Conservation (phyloP, 306 rosid genomes). For the Cucurbita argyrosperma region DNA sequence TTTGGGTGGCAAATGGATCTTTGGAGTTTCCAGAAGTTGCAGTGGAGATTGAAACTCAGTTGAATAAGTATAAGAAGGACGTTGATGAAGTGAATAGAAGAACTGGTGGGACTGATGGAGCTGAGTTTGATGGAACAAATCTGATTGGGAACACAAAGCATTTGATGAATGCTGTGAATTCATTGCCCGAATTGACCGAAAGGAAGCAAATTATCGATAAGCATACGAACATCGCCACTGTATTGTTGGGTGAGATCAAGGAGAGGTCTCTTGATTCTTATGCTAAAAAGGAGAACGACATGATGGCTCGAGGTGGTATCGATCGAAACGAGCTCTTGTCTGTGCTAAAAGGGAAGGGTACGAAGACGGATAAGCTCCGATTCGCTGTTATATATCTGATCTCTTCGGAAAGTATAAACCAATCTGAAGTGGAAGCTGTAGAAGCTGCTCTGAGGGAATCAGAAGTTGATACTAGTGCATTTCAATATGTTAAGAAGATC, state of each 20-base stretch:
- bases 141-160: slow-evolving; percentile 89
- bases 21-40: slow-evolving; percentile 92
- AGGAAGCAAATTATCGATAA: slow-evolving; percentile 91
- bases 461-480: slow-evolving; percentile 79
- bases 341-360: slow-evolving; percentile 74
- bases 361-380: slow-evolving; percentile 81
- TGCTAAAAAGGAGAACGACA: slow-evolving; percentile 84
- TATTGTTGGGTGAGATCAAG: slow-evolving; percentile 86
- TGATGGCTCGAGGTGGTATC: slow-evolving; percentile 79
- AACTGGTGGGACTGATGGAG: slow-evolving; percentile 68
- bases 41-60: slow-evolving; percentile 77
- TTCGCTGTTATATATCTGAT: slow-evolving; percentile 82
- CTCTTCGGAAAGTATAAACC: slow-evolving; percentile 70
- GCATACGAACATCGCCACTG: slow-evolving; percentile 89
- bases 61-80: slow-evolving; percentile 78
- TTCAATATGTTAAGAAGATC: slow-evolving; percentile 89
- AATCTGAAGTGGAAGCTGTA: slow-evolving; percentile 70
- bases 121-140: slow-evolving; percentile 87
- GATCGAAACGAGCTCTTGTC: slow-evolving; percentile 62
- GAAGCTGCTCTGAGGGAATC: slow-evolving; percentile 70
- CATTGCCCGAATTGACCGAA: slow-evolving; percentile 85
- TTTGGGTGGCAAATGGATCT: slow-evolving; percentile 79
- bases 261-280: slow-evolving; percentile 88
- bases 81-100: slow-evolving; percentile 93
- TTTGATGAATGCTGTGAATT: slow-evolving; percentile 96